Percentiles rank a stretch among this genome's conserved stretches.
Conservation (phyloP, 2,329 filamentous ascomycete species). For the Metarhizium guizhouense region DNA sequence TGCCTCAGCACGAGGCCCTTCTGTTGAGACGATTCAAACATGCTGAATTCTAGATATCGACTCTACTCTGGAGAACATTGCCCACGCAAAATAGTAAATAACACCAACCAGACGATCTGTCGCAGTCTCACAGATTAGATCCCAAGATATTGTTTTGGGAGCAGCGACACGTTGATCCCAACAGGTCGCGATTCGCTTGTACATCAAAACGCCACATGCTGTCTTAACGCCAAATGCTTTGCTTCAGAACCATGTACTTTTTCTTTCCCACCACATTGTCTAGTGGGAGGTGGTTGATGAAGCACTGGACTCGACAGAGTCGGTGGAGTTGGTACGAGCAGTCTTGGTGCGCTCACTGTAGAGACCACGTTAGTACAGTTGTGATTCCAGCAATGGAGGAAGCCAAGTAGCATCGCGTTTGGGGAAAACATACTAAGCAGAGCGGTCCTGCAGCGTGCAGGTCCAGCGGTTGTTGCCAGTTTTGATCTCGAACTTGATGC, state of each 20-base stretch:
- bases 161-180: neutral
- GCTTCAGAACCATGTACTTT: neutral
- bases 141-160: too few species aligned
- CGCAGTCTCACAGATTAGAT: too few species aligned
- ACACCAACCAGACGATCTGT: too few species aligned
- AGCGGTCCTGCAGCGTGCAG: slow-evolving; percentile 36
- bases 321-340: slow-evolving; percentile 24
- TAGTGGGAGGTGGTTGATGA: slow-evolving; percentile 12
- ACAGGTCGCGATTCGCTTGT: neutral
- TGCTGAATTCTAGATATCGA: too few species aligned
- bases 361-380: slow-evolving; percentile 8
- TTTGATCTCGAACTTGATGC: slow-evolving; percentile 38
- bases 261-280: neutral
- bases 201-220: neutral
- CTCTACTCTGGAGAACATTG: too few species aligned
- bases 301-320: slow-evolving; percentile 22
- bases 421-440: slow-evolving; percentile 29
- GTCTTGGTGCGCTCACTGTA: slow-evolving; percentile 32
- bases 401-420: neutral
- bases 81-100: too few species aligned
- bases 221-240: neutral
- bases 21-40: too few species aligned
- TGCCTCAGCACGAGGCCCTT: too few species aligned
- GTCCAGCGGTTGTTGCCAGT: slow-evolving; percentile 28
- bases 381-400: too few species aligned